Base-by-base conservation (phyloP, 78 protist genomes). In the Dictyostelium citrinum region DNA sequence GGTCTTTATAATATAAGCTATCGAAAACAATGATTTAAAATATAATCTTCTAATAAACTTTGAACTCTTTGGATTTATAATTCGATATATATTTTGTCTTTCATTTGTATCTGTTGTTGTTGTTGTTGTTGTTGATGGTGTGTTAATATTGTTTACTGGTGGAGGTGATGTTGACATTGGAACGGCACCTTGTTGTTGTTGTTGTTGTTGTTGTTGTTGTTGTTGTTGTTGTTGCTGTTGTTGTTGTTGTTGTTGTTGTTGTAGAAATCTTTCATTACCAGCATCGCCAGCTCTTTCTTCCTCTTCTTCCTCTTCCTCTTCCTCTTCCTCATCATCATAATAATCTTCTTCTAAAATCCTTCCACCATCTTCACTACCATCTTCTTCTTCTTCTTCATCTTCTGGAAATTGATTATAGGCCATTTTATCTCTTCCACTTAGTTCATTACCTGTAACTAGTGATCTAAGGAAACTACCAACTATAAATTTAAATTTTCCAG, bases 1-100 rank as follows among this genome's bases (percentile, higher is more conserved):
- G 27, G 77, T 84, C 55, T 80, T 46, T 12, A 84, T 17, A 39
- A 84, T 84, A 75, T 55, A 84, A 24, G 81, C 33, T 11, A 75
- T 75, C 9, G 81, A 35, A 41, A 75, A 5, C 1, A 75, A 16
- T 35, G 81, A 41, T 33, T 75, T 75, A 41, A 75, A 75, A 43
- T 75, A 75, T 12, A 12, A 20, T 17, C 22, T 75, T 35, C 4
- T 24, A 2, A 75, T 5, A 10, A 75, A 41, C 10, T 4, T 5
- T 9, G 12, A 11, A 41, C 2, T 75, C 31, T 41, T 75, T 75
- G 45, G n/a, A 70, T 70, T 33, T 27, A 70, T 12, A 4, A 12
- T 16, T 70, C 33, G 77, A 70, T 33, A 70, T 33, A 33, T 27
- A 27, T 64, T 22, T n/a, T 33, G 4, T 64, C 10, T n/a, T 8